phyloP scores from a whole-genome alignment of 2,329 filamentous ascomycete species.

The Penicillium sp. region DNA sequence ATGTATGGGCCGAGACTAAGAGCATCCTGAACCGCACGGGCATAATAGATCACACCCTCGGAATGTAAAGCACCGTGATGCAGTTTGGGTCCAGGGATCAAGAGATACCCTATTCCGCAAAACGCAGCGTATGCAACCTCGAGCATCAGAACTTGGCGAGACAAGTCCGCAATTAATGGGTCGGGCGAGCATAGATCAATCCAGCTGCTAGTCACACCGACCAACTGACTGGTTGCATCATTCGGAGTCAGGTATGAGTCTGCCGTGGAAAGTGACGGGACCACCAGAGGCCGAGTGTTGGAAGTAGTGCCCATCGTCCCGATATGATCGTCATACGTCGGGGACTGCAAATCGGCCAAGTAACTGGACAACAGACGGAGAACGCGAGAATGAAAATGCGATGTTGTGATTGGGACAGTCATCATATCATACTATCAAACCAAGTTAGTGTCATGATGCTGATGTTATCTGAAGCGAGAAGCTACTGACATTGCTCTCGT shows the following conservation, averaged over 20 bases:
- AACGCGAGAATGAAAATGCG: slow-evolving; percentile 58
- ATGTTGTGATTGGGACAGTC: slow-evolving; percentile 59
- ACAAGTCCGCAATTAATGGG: slow-evolving; percentile 78
- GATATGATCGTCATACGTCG: slow-evolving; percentile 34
- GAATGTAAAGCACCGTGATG: slow-evolving; percentile 53
- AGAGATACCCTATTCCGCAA: slow-evolving; percentile 78
- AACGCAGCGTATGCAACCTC: slow-evolving; percentile 95
- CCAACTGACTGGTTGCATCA: slow-evolving; percentile 74
- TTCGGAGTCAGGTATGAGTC: slow-evolving; percentile 67
- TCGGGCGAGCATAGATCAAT: slow-evolving; percentile 83
- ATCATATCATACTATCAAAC: slow-evolving; percentile 59
- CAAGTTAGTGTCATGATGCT: slow-evolving; percentile 6
- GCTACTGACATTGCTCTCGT: slow-evolving; percentile 51
- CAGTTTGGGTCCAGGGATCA: slow-evolving; percentile 72
- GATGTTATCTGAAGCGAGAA: not conserved
- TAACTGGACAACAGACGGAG: slow-evolving; percentile 52
- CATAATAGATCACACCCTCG: slow-evolving; percentile 66
- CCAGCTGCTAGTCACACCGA: slow-evolving; percentile 83
- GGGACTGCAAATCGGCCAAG: slow-evolving; percentile 44
- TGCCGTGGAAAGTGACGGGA: slow-evolving; percentile 41
- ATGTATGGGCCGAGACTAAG: slow-evolving; percentile 71
- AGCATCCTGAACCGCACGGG: slow-evolving; percentile 76
- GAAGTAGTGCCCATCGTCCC: slow-evolving; percentile 41
- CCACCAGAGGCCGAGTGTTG: slow-evolving; percentile 39
- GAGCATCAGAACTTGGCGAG: slow-evolving; percentile 81